Evolutionary conservation across 352 stramenopile species (phyloP), one percentile per base, ranked within the genome.

Genomic region (Pythium sukuiense): DNA sequence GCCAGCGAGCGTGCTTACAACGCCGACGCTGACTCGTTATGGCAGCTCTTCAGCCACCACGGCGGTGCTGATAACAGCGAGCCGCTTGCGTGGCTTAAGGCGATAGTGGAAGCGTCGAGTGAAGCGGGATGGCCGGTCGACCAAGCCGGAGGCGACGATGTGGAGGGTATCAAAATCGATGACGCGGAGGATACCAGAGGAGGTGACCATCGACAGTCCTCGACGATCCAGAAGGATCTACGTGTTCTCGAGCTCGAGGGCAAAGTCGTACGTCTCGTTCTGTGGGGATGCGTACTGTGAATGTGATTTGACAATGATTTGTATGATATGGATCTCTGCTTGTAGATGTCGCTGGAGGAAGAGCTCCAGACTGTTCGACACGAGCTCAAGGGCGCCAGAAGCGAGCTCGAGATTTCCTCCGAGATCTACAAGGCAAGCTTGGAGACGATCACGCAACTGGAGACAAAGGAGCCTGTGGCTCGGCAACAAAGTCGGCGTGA

Each of bases 341-440:
- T 53, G 26, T 1, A 81, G 75, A 62, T 63, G 12, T 43, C 61
- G 13, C 70, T 86, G 24, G 76, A 83, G 53, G 66, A 77, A n/a
- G 64, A 60, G 30, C 62, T 85, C 16, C 37, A 57, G 27, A 26
- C 27, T 11, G 65, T 70, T 1, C 76, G 81, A 27, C 67, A 65
- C 26, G 73, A 87, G 37, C 74, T 88, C 1, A 79, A 77, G 48
- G 63, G 58, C 6, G 75, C 80, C 6, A 58, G 71, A 4, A 71
- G 75, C 24, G 71, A 79, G 26, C 69, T 83, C 9, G 64, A 82
- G 39, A 83, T 87, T 29, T 74, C 78, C 0, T 73, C 79, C 5
- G 80, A 85, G 61, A 85, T 89, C 33, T 83, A 87, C 62, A 89
- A 87, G 61, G 80, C 80, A n/a, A 87, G 75, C 55, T 58, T 89